phyloP scores from a whole-genome alignment of 2,329 filamentous ascomycete genomes.

The Phaeoacremonium minimum region DNA sequence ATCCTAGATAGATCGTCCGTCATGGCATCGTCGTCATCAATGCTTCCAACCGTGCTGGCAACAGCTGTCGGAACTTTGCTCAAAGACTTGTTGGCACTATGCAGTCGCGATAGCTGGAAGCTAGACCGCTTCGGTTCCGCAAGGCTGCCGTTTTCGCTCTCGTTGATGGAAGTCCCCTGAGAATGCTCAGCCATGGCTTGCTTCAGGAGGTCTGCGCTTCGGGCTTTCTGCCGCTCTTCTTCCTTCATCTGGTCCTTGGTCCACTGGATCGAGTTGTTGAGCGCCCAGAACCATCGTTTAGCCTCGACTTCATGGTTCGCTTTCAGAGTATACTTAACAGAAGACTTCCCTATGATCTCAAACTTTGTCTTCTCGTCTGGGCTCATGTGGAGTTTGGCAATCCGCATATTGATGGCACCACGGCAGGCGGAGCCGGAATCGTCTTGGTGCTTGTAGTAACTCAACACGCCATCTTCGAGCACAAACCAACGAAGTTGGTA shows the following conservation, averaged over 20 bases:
- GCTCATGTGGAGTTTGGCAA: constrained; percentile 92
- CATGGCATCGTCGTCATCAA: constrained; percentile 51
- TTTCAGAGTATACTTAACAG: constrained; percentile 96
- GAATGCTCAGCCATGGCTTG: constrained; percentile 74
- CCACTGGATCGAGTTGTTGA: constrained; percentile 99
- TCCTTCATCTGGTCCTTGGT: constrained; percentile 94
- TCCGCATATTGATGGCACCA: constrained; percentile 98
- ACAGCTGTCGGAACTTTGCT: constrained; percentile 30
- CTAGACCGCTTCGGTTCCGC: constrained; percentile 40
- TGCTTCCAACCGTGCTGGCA: constrained; percentile 42
- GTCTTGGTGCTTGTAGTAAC: constrained; percentile 99
- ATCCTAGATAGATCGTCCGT: constrained; percentile 27
- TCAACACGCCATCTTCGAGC: constrained; percentile 91
- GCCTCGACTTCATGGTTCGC: constrained; percentile 98
- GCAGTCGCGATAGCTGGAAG: constrained; percentile 37
- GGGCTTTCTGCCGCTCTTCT: constrained; percentile 72
- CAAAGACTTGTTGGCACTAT: constrained; percentile 27
- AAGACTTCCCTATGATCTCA: constrained; percentile 96
- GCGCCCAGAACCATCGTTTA: constrained; percentile 97
- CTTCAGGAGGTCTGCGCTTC: constrained; percentile 69
- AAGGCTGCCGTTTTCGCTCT: constrained; percentile 50
- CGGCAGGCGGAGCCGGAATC: constrained; percentile 94
- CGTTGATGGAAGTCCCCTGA: constrained; percentile 38
- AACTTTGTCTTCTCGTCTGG: constrained; percentile 96
- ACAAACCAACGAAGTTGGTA: constrained; percentile 99